These are phyloP conservation scores for Neurospora sp. DNA, from an alignment of 495 filamentous ascomycete genomes.

Conservation along the genomic window DNA sequence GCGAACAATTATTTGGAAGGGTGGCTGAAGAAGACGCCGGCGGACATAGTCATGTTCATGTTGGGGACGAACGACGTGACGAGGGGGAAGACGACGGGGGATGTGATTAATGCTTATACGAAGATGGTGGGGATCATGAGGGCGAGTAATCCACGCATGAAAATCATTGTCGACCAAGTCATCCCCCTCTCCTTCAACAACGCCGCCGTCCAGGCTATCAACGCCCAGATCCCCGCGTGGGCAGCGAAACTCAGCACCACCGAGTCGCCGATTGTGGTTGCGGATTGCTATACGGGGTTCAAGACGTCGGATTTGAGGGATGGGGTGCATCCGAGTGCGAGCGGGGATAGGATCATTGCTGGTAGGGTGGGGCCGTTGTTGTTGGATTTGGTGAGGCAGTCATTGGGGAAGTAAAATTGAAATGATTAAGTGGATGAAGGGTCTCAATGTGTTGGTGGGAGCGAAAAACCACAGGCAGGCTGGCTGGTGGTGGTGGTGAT, in stretches of 20 bases:
- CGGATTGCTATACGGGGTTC: slow-evolving; percentile 28
- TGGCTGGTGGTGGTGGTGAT: no score
- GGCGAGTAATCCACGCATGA: slow-evolving; percentile 19
- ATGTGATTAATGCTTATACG: slow-evolving; percentile 29
- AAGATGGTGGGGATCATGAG: slow-evolving; percentile 29
- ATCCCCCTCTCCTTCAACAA: slow-evolving; percentile 19
- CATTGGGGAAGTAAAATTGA: not conserved
- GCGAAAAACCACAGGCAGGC: no score
- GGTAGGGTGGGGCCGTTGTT: slow-evolving; percentile 21
- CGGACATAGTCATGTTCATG: slow-evolving; percentile 36
- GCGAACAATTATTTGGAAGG: slow-evolving; percentile 30
- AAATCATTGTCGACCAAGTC: slow-evolving; percentile 30
- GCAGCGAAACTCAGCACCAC: slow-evolving; percentile 20
- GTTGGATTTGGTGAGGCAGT: slow-evolving; percentile 15
- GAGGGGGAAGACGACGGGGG: slow-evolving; percentile 12
- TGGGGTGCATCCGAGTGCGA: slow-evolving; percentile 29
- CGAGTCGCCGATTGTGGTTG: slow-evolving; percentile 29
- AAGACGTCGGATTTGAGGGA: slow-evolving; percentile 20
- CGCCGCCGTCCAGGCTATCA: slow-evolving; percentile 17
- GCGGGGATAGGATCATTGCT: slow-evolving; percentile 26
- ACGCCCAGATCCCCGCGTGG: slow-evolving; percentile 28
- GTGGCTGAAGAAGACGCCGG: slow-evolving; percentile 27
- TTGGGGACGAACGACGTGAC: slow-evolving; percentile 36
- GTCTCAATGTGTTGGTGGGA: no score
- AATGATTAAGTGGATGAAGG: no score